A percentile compares a stretch with the other conserved stretches of the same genome.
These are phyloP conservation scores for Apiotrichum mycotoxinovorans DNA, from an alignment of 1,284 basidiomycete genomes.

Conservation along the genomic window DNA sequence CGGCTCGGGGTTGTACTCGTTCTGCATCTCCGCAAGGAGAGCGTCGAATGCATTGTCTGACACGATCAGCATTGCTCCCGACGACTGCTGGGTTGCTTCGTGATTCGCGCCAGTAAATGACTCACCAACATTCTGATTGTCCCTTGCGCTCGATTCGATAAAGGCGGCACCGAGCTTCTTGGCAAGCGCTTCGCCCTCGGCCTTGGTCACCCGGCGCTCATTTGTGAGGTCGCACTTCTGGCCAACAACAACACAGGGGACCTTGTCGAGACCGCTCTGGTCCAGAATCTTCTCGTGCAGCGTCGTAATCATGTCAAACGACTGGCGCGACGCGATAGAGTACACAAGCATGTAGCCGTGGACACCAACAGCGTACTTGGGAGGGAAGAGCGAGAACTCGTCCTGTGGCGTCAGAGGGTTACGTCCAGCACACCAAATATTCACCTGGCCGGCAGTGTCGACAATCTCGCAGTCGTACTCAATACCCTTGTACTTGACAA, in stretches of 20 bases:
- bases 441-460: slow-evolving; percentile 84
- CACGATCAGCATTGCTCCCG: not conserved
- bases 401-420: slow-evolving; percentile 59
- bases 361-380: slow-evolving; percentile 76
- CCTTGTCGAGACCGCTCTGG: slow-evolving; percentile 81
- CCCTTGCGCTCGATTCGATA: slow-evolving; percentile 85
- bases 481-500: slow-evolving; percentile 73
- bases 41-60: slow-evolving; percentile 82
- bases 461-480: slow-evolving; percentile 96
- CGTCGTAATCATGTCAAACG: slow-evolving; percentile 94
- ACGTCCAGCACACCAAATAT: slow-evolving; percentile 17
- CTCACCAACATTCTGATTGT: slow-evolving; percentile 83
- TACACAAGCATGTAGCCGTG: slow-evolving; percentile 90
- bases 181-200: slow-evolving; percentile 74
- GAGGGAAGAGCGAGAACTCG: slow-evolving; percentile 77
- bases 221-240: slow-evolving; percentile 81
- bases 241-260: slow-evolving; percentile 94
- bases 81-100: not conserved
- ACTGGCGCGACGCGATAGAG: slow-evolving; percentile 84
- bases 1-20: slow-evolving; percentile 47
- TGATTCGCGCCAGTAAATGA: slow-evolving; percentile 26
- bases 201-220: slow-evolving; percentile 63
- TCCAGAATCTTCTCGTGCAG: slow-evolving; percentile 97
- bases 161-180: slow-evolving; percentile 69
- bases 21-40: slow-evolving; percentile 73